Evolutionary conservation across 805 yeast genomes (phyloP).

Genomic region (Ogataea paradorogensis): DNA sequence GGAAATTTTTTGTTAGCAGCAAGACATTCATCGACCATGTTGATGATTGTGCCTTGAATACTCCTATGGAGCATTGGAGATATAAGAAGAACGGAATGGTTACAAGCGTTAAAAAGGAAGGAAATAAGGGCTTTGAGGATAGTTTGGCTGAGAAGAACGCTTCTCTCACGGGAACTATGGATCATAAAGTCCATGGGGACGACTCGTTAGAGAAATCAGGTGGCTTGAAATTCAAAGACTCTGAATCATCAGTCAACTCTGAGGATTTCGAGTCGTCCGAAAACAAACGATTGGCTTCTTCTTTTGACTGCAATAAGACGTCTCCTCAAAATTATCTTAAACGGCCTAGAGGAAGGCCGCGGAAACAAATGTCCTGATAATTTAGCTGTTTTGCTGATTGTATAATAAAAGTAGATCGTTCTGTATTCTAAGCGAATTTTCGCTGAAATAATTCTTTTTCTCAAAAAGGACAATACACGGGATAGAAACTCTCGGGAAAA

Average conservation of each 20-base stretch:
- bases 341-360: slow-evolving; percentile 28
- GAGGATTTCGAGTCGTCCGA: slow-evolving; percentile 5
- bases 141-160: slow-evolving; percentile 4
- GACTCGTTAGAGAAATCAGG: neutral
- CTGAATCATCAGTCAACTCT: slow-evolving; percentile 4
- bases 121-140: slow-evolving; percentile 16
- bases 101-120: slow-evolving; percentile 28
- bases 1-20: slow-evolving; percentile 49
- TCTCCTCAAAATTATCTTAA: slow-evolving; percentile 19
- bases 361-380: slow-evolving; percentile 18
- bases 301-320: slow-evolving; percentile 5
- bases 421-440: neutral
- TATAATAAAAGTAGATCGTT: slow-evolving; percentile 1
- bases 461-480: slow-evolving; percentile 6
- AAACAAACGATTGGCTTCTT: slow-evolving; percentile 10
- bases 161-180: slow-evolving; percentile 3
- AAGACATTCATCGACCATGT: slow-evolving; percentile 65
- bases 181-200: slow-evolving; percentile 5
- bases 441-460: slow-evolving; percentile 4
- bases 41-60: slow-evolving; percentile 51
- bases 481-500: neutral
- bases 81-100: slow-evolving; percentile 33
- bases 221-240: slow-evolving; percentile 2
- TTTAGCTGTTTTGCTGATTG: neutral
- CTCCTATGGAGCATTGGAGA: slow-evolving; percentile 35